Evolutionary conservation across 805 yeast species (phyloP).

Genomic region (Nakazawaea ambrosiae): DNA sequence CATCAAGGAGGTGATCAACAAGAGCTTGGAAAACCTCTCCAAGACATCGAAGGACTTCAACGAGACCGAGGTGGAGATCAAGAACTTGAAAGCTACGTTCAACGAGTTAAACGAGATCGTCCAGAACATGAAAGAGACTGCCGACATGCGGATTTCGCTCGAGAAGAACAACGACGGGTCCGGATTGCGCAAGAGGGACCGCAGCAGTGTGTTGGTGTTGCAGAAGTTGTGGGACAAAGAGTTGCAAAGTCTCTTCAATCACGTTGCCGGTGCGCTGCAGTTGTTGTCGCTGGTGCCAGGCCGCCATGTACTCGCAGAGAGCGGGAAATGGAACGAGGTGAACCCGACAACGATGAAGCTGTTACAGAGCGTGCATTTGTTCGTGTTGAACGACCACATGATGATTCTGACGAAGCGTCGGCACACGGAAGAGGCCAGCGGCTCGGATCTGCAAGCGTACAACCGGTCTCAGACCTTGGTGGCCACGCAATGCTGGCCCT

Average conservation of each 20-base stretch:
- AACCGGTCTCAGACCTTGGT: slow-evolving; percentile 37
- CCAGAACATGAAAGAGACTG: slow-evolving; percentile 51
- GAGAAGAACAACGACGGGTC: slow-evolving; percentile 26
- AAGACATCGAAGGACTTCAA: slow-evolving; percentile 54
- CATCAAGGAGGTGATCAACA: slow-evolving; percentile 50
- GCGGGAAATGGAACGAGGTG: slow-evolving; percentile 81
- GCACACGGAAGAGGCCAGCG: slow-evolving; percentile 23
- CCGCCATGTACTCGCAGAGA: slow-evolving; percentile 71
- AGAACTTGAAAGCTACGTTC: slow-evolving; percentile 52
- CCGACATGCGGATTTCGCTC: slow-evolving; percentile 45
- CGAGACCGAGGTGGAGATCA: slow-evolving; percentile 58
- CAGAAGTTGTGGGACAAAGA: slow-evolving; percentile 80
- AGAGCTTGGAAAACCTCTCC: slow-evolving; percentile 55
- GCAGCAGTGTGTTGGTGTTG: slow-evolving; percentile 64
- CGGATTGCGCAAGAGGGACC: slow-evolving; percentile 35
- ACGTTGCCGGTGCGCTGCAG: slow-evolving; percentile 89
- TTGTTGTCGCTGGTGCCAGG: slow-evolving; percentile 69
- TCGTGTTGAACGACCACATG: slow-evolving; percentile 69
- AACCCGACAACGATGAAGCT: slow-evolving; percentile 83
- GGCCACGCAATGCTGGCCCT: slow-evolving; percentile 76
- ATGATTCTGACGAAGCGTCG: slow-evolving; percentile 60
- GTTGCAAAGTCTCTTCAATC: slow-evolving; percentile 61
- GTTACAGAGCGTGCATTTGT: slow-evolving; percentile 66
- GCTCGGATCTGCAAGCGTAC: slow-evolving; percentile 16
- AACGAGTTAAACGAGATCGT: slow-evolving; percentile 54